Conservation (phyloP, 768 basidiomycete genomes). For the Boletus rubroflammeus region DNA sequence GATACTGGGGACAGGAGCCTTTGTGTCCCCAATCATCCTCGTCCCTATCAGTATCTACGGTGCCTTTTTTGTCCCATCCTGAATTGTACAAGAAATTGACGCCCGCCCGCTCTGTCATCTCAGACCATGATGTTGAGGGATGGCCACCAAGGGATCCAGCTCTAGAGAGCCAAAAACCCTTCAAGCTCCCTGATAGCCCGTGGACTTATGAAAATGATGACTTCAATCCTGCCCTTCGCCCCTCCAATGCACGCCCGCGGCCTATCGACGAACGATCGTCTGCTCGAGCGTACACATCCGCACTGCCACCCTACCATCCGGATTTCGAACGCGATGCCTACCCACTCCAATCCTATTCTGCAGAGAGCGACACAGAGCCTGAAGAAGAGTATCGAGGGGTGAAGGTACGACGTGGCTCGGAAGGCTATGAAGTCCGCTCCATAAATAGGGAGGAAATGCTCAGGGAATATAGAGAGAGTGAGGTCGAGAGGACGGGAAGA, state of each 20-base stretch:
- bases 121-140: conserved; percentile 36
- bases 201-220: conserved; percentile 83
- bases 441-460: conserved; percentile 64
- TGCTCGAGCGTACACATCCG: conserved; percentile 37
- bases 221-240: conserved; percentile 71
- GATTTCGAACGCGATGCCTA: conserved; percentile 47
- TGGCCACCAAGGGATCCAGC: conserved; percentile 80
- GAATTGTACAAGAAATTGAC: conserved; percentile 1
- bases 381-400: conserved; percentile 35
- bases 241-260: conserved; percentile 49
- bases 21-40: not conserved
- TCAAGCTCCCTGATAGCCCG: conserved; percentile 58
- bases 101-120: conserved; percentile 7
- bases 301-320: conserved; percentile 74
- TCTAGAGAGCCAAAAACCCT: conserved; percentile 33
- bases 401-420: conserved; percentile 65
- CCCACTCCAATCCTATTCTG: conserved; percentile 17
- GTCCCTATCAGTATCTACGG: conserved; percentile 3
- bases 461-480: conserved; percentile 48
- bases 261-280: conserved; percentile 21
- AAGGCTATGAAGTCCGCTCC: conserved; percentile 73
- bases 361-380: conserved; percentile 23
- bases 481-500: conserved; percentile 53
- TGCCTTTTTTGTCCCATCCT: not conserved
- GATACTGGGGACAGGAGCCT: conserved; percentile 5